Conservation (phyloP, 2,329 filamentous ascomycete genomes). For the Epichloe glyceriae region DNA sequence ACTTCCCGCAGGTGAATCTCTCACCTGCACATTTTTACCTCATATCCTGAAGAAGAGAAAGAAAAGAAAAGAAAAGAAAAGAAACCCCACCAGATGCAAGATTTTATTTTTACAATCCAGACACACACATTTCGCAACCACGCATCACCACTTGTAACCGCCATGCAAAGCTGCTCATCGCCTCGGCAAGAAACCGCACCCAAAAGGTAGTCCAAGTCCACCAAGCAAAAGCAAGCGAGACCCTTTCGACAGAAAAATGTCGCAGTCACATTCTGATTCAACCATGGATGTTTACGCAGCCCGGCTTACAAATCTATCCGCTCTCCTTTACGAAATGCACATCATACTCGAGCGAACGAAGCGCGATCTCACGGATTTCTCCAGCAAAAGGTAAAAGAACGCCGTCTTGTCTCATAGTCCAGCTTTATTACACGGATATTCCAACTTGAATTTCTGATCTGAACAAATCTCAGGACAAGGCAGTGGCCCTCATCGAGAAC, state of each 20-base stretch:
- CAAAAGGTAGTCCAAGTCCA: too few relatives aligned
- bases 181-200: neutral
- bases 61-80: neutral
- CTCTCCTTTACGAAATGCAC: neutral
- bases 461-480: neutral
- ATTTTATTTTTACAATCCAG: neutral
- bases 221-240: too few relatives aligned
- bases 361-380: neutral
- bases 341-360: neutral
- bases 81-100: neutral
- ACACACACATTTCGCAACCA: neutral
- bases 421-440: too few relatives aligned
- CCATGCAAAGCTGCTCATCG: neutral
- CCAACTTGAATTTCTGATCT: neutral
- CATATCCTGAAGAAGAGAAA: too few relatives aligned
- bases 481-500: neutral
- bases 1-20: too few relatives aligned
- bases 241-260: neutral
- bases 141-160: neutral
- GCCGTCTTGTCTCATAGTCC: too few relatives aligned
- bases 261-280: neutral
- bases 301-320: neutral
- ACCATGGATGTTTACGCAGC: neutral
- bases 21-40: too few relatives aligned
- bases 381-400: neutral